Conservation (phyloP, 257 asterid species). For the Penstemon newberryi region DNA sequence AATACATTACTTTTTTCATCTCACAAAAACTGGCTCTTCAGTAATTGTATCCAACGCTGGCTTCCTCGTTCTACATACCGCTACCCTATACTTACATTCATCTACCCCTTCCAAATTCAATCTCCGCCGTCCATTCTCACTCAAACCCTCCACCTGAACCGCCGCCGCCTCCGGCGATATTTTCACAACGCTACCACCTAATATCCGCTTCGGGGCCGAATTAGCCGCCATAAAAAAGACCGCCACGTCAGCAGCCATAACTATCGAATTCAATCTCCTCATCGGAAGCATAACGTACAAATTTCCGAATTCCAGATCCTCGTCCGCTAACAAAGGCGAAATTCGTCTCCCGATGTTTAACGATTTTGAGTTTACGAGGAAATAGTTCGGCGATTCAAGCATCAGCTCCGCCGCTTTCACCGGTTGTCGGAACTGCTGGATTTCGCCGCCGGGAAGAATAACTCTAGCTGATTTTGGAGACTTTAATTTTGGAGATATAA, state of each 20-base stretch:
- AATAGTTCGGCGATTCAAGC: slow-evolving; percentile 58
- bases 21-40: slow-evolving; percentile 46
- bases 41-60: slow-evolving; percentile 55
- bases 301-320: slow-evolving; percentile 55
- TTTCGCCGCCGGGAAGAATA: slow-evolving; percentile 61
- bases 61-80: slow-evolving; percentile 47
- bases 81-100: slow-evolving; percentile 37
- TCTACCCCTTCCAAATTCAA: slow-evolving; percentile 33
- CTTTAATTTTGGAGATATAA: slow-evolving; percentile 25
- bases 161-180: slow-evolving; percentile 50
- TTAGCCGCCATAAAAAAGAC: slow-evolving; percentile 46
- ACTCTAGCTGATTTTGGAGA: slow-evolving; percentile 50
- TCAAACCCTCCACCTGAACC: slow-evolving; percentile 22
- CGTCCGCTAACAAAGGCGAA: slow-evolving; percentile 68
- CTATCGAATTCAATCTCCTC: slow-evolving; percentile 48
- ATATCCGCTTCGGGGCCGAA: slow-evolving; percentile 52
- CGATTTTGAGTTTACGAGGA: slow-evolving; percentile 50
- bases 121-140: slow-evolving; percentile 32
- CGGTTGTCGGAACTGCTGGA: slow-evolving; percentile 52
- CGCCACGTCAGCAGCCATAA: slow-evolving; percentile 57
- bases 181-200: slow-evolving; percentile 29
- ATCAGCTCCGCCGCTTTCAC: slow-evolving; percentile 74
- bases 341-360: slow-evolving; percentile 49
- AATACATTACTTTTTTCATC: slow-evolving; percentile 20
- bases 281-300: slow-evolving; percentile 59